These are phyloP conservation scores for Hordeum marinum DNA, from an alignment of 176 grass and related monocot genomes.

Conservation along the genomic window DNA sequence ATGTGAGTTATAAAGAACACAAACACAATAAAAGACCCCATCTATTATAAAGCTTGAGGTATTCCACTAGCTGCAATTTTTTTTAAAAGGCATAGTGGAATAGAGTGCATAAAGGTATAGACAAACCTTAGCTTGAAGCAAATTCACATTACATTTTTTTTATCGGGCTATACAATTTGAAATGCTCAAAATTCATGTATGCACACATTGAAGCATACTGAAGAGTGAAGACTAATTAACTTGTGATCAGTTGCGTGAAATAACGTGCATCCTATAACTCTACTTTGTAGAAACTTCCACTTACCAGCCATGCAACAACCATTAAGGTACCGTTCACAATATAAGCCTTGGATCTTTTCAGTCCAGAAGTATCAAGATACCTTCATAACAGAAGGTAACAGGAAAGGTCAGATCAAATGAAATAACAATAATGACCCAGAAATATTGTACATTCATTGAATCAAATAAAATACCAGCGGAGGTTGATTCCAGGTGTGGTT, in stretches of 20 bases:
- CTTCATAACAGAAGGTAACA: conserved; percentile 44
- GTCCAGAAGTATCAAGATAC: conserved; percentile 93
- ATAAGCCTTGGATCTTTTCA: conserved; percentile 96
- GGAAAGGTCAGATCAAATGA: conserved; percentile 16
- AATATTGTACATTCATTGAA: conserved; percentile 14
- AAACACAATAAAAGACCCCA: neutral
- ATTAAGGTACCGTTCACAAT: conserved; percentile 78
- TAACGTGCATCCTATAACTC: neutral
- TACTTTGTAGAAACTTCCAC: conserved; percentile 27
- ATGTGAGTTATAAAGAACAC: neutral
- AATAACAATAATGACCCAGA: neutral
- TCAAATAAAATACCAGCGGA: conserved; percentile 75
- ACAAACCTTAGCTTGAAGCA: neutral
- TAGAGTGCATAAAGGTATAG: neutral
- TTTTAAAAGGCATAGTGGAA: neutral
- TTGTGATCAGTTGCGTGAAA: neutral
- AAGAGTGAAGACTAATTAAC: neutral
- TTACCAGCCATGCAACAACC: conserved; percentile 95
- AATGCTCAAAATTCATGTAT: neutral
- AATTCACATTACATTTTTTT: neutral
- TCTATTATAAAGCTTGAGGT: neutral
- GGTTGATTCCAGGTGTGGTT: conserved; percentile 96
- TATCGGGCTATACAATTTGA: conserved; percentile 4
- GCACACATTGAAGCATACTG: neutral
- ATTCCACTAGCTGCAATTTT: neutral